phyloP scores from a whole-genome alignment of 331 rosid species.

The Rosa hybrid region DNA sequence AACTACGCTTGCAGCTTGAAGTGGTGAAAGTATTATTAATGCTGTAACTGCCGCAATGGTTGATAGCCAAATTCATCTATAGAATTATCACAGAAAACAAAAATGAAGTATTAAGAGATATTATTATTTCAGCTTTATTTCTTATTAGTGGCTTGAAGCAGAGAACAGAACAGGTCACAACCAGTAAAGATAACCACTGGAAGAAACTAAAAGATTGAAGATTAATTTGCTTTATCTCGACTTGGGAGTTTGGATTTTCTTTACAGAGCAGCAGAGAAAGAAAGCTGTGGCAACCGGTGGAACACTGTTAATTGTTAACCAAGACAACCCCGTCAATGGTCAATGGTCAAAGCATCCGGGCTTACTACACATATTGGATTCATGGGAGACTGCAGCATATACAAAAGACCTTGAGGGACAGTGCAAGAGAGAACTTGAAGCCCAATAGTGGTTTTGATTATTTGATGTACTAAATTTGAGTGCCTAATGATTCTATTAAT shows the following conservation, averaged over 20 bases:
- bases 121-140: too few species aligned
- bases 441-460: too few species aligned
- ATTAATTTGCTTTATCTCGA: neutral
- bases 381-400: too few species aligned
- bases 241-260: neutral
- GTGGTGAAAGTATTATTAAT: conserved; percentile 14
- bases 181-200: neutral
- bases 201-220: neutral
- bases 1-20: conserved; percentile 24
- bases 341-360: neutral
- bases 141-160: neutral
- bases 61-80: conserved; percentile 41
- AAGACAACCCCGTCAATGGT: neutral
- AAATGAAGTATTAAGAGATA: neutral
- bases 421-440: too few species aligned
- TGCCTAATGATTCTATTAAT: too few species aligned
- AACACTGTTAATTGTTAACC: neutral
- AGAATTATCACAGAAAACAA: neutral
- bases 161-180: neutral
- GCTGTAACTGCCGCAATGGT: conserved; percentile 25
- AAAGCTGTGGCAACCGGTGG: neutral
- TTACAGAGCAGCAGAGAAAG: neutral
- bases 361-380: neutral
- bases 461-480: too few species aligned
- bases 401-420: too few species aligned